phyloP scores from a whole-genome alignment of 768 basidiomycete species.

The Rhizopogon vesiculosus region DNA sequence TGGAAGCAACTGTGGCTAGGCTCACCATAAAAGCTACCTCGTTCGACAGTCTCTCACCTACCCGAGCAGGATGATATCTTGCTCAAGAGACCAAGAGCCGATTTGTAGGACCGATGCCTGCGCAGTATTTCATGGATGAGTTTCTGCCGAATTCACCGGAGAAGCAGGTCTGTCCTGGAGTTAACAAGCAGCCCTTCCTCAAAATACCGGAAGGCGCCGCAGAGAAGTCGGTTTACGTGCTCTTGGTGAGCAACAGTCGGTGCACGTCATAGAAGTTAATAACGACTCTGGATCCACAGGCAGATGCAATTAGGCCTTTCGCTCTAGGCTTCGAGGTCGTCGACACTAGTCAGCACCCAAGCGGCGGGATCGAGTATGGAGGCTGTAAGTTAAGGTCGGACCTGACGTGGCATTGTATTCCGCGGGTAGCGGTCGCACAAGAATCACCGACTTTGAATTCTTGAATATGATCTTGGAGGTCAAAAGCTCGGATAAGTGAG shows the following conservation, averaged over 20 bases:
- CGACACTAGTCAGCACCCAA: no score
- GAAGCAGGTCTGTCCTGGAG: background rate
- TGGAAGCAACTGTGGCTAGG: background rate
- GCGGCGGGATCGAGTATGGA: background rate
- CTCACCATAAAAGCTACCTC: background rate
- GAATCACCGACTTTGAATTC: background rate
- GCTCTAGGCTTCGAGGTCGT: no score
- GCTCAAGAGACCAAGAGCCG: background rate
- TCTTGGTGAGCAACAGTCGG: no score
- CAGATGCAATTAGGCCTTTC: no score
- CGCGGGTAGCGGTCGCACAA: background rate
- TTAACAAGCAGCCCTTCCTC: no score
- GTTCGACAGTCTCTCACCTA: background rate
- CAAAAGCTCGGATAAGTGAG: background rate
- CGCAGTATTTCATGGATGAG: background rate
- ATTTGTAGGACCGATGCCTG: background rate
- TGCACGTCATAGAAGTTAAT: no score
- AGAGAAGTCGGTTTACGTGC: no score
- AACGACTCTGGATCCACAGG: no score
- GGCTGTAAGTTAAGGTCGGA: background rate
- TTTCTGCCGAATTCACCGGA: background rate
- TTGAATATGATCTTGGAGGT: background rate
- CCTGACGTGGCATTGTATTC: background rate
- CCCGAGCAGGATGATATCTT: background rate
- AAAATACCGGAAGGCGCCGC: no score